Base-by-base conservation (phyloP, 176 grass and related monocot species). In the bread wheat (Triticum aestivum) region DNA sequence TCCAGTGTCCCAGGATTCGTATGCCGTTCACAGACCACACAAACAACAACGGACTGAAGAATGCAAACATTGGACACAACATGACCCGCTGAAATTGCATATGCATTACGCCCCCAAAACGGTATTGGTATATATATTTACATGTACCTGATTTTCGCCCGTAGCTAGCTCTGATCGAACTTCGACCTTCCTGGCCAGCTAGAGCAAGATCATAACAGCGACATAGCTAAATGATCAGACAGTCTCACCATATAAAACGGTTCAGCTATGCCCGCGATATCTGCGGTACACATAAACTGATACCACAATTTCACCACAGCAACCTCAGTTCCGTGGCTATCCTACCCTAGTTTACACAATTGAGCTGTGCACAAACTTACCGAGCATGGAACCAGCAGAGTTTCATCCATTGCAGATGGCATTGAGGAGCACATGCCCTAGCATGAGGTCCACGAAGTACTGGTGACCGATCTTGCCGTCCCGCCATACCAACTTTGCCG, bases 371-470 rank as follows among this genome's bases (percentile, higher is more conserved):
- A 69, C 58, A 61, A 68, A 87, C 81, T 91, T 84, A 75, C 67
- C 61, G 61, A 87, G 49, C 76, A 62, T 84, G 49, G 45, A 84
- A 23, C 29, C 69, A 65, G 9, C 42, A 29, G 44, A 69, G 27
- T 2, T 54, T 95, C 89, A 95, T 65, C 82, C 67, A 42, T 89
- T 88, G 90, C 97, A 99, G 82, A 99, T 91, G 82, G 97, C 97
- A 73, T 94, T 99, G 82, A 99, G 92, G 24, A 99, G 90, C 66
- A 99, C 97, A 91, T 99, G 97, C 32, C 82, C 92, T 20, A 99
- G 85, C 97, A 99, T 96, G 70, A 99, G 75, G 73, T 99, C 97
- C 39, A 99, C 97, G 54, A 99, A 99, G 54, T 99, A 99, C 70
- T 99, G 92, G 83, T 99, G 97, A 3, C 97, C 97, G 27, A 99